phyloP scores from a whole-genome alignment of 192 early-diverging fungal genomes.

The Backusella australiensis region DNA sequence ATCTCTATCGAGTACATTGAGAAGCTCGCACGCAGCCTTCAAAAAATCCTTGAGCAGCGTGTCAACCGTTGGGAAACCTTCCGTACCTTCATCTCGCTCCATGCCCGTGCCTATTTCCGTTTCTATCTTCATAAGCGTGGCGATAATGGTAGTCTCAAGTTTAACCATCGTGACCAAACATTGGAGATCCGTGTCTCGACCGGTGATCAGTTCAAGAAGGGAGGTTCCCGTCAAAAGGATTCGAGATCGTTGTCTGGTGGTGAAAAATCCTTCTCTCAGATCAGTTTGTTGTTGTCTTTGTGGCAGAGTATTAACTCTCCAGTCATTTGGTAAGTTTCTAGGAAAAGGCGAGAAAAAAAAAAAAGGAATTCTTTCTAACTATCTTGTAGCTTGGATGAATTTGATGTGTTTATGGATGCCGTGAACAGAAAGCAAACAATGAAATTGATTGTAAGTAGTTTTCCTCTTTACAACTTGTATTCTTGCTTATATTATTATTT shows the following conservation, averaged over 20 bases:
- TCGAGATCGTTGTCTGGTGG: slow-evolving; percentile 93
- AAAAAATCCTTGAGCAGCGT: slow-evolving; percentile 60
- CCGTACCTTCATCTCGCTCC: slow-evolving; percentile 68
- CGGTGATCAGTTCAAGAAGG: slow-evolving; percentile 39
- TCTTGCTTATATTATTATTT: too few species aligned
- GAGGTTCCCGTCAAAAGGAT: slow-evolving; percentile 66
- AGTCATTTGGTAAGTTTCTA: slow-evolving; percentile 66
- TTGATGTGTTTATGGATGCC: slow-evolving; percentile 99
- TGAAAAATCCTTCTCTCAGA: slow-evolving; percentile 94
- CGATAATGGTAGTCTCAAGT: slow-evolving; percentile 74
- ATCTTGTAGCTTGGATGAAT: slow-evolving; percentile 81
- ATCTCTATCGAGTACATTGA: slow-evolving; percentile 47
- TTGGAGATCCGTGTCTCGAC: slow-evolving; percentile 55
- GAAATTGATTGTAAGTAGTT: slow-evolving; percentile 67
- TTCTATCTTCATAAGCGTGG: slow-evolving; percentile 76
- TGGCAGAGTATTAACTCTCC: slow-evolving; percentile 93
- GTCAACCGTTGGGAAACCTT: slow-evolving; percentile 65
- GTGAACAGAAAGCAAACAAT: slow-evolving; percentile 90
- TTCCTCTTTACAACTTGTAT: not conserved
- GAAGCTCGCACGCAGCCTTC: slow-evolving; percentile 22
- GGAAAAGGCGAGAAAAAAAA: too few species aligned
- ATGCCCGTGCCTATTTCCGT: slow-evolving; percentile 72
- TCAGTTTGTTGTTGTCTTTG: slow-evolving; percentile 88
- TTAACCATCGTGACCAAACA: slow-evolving; percentile 66
- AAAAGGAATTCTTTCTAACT: too few species aligned